Base-by-base conservation (phyloP, 176 grass and related monocot species). In the Eremochloa ophiuroides region DNA sequence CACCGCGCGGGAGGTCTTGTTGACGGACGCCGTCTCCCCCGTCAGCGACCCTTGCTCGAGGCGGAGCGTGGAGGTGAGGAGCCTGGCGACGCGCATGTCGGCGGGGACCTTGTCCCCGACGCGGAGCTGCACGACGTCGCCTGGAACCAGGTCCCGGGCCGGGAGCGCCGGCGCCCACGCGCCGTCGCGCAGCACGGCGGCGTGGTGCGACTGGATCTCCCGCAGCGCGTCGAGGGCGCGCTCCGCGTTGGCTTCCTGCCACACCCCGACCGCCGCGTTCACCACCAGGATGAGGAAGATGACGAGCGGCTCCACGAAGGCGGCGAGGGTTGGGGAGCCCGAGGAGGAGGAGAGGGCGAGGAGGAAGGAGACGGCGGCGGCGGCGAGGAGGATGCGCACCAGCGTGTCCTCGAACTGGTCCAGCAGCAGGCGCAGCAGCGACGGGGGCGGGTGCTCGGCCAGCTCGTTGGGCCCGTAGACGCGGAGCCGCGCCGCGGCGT, bases 201-300 rank as follows among this genome's bases (percentile, higher is more conserved):
- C 93, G 76, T 91, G 93, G 66, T 99, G 93, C 0, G 85, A 99
- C 80, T 99, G 93, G 82, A 99, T 93, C 87, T 93, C 91, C 20
- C 86, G 85, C 14, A 99, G 80, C 23, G 96, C 96, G 61, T 91
- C 90, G 1, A 99, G 89, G 0, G 96, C 93, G 60, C 87, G 90
- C 91, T 95, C 93, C 20, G 96, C 96, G 84, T 99, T 99, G 83
- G 75, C 90, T 83, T 99, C 96, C 86, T 99, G 96, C 93, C 93
- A 95, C 3, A 99, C 89, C 0, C 93, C 93, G 10, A 99, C 96
- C 14, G 90, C 88, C 9, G 96, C 96, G 86, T 99, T 99, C 29
- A 89, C 82, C 39, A 95, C 88, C 25, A 99, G 91, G 71, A 99
- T 99, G 71, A 99, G 84, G 83, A 99, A 95, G 78, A 99, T 99